phyloP scores from a whole-genome alignment of 495 filamentous ascomycete species.

The Penicillium fimorum region DNA sequence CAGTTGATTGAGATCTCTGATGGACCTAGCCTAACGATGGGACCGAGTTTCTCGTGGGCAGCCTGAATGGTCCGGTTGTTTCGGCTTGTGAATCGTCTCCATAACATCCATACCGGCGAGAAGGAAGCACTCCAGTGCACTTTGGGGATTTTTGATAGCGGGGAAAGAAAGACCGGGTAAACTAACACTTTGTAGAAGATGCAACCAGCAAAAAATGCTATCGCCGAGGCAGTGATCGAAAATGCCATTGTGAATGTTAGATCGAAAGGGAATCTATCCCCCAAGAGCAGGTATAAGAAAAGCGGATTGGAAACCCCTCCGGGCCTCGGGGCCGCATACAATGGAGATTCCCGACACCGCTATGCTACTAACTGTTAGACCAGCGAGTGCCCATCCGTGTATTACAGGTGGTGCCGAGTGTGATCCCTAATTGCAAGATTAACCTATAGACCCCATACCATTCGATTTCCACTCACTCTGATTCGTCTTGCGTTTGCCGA shows the following conservation, averaged over 20 bases:
- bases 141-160: constrained; percentile 65
- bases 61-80: constrained; percentile 63
- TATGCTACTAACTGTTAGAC: constrained; percentile 3
- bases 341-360: background rate
- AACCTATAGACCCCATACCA: constrained; percentile 2
- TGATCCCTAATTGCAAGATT: constrained; percentile 11
- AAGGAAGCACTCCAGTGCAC: constrained; percentile 67
- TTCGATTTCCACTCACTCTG: background rate
- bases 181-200: constrained; percentile 56
- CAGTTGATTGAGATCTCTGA: constrained; percentile 61
- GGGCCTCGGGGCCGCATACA: background rate
- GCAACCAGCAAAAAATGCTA: constrained; percentile 17
- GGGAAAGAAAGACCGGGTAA: constrained; percentile 63
- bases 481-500: constrained; percentile 5
- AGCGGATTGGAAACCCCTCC: background rate
- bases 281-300: background rate
- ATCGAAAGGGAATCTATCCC: background rate
- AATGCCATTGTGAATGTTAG: constrained; percentile 27
- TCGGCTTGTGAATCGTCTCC: constrained; percentile 51
- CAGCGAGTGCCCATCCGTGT: constrained; percentile 6
- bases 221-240: constrained; percentile 19
- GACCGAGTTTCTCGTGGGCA: constrained; percentile 54
- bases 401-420: constrained; percentile 14
- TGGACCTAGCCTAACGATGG: constrained; percentile 54
- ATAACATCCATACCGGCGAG: constrained; percentile 68